Evolutionary conservation across 495 filamentous ascomycete genomes (phyloP), one percentile per base, ranked within the genome.

Genomic region (Talaromyces nanjingensis): DNA sequence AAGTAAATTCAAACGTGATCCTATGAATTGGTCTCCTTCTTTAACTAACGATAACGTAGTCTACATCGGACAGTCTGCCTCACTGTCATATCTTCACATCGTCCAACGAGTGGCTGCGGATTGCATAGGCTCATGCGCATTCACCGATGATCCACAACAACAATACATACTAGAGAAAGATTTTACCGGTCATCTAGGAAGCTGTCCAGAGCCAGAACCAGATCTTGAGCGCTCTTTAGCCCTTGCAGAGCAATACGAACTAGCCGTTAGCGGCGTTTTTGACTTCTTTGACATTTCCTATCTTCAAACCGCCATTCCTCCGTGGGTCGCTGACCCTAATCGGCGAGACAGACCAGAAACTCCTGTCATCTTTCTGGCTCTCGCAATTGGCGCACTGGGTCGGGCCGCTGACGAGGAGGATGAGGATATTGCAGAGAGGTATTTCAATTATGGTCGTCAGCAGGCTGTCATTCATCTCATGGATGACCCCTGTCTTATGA

Each of bases 311-410:
- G 2, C 42, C 42, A 18, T 45, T 42, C 67, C 56, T 12, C 53
- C 53, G 0, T 55, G 53, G 53, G 22, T 59, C 2, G 31, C 31
- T 59, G 29, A 45, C 16, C 29, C 31, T 18, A 59, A 55, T n/a
- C 14, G 27, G 25, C 25, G 31, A n/a, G 56, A 29, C 33, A 18
- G 22, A 16, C 31, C 56, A 18, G n/a, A 59, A 27, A 29, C 25
- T 12, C 53, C 56, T 3, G 27, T 59, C 1, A 59, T 85, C 67
- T 86, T 86, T 61, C 73, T 87, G 3, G 81, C 86, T 12, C 74
- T 87, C 6, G 85, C 85, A 25, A 84, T 87, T 54, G 85, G 84
- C 4, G 80, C 82, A n/a, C 84, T 85, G 59, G 53, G 53, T 4
- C 7, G 53, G 14, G 56, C 56, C 16, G 78, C 79, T 33, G 74